These are phyloP conservation scores for Megacollybia marginata DNA, from an alignment of 768 basidiomycete genomes.

Conservation along the genomic window DNA sequence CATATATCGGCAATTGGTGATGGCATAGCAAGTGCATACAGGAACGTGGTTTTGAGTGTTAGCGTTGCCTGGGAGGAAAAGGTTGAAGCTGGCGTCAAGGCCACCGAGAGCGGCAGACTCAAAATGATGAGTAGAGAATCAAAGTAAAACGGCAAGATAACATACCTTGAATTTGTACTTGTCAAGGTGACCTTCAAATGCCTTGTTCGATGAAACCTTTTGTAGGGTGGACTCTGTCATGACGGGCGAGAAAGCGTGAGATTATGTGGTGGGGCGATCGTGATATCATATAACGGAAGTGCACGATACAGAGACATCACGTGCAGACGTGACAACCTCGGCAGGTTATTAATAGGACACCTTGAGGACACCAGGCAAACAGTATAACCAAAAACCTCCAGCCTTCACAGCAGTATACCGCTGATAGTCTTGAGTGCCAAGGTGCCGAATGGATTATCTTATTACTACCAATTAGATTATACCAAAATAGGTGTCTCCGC, in stretches of 20 bases:
- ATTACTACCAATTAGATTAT: no score
- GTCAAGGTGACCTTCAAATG: constrained; percentile 70
- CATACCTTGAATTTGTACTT: constrained; percentile 84
- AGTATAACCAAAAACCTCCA: no score
- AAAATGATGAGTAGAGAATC: not conserved
- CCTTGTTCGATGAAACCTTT: constrained; percentile 68
- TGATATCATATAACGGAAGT: not conserved
- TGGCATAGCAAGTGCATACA: constrained; percentile 7
- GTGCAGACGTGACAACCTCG: no score
- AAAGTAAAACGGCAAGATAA: constrained; percentile 4
- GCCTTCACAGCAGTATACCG: no score
- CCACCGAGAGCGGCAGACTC: constrained; percentile 73
- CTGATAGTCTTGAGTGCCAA: no score
- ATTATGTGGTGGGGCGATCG: not conserved
- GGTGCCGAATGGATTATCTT: no score
- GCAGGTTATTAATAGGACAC: no score
- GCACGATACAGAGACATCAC: no score
- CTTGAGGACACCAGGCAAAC: no score
- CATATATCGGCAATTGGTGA: no score
- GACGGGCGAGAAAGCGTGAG: constrained; percentile 12
- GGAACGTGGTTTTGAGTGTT: constrained; percentile 38
- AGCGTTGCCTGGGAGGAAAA: constrained; percentile 73
- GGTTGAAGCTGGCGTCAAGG: constrained; percentile 71
- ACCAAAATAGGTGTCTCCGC: no score
- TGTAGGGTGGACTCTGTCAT: constrained; percentile 38